Percentiles rank a stretch among this genome's conserved stretches.
Evolutionary conservation across 257 asterid genomes (phyloP).

Genomic region (Solanum pennellii): DNA sequence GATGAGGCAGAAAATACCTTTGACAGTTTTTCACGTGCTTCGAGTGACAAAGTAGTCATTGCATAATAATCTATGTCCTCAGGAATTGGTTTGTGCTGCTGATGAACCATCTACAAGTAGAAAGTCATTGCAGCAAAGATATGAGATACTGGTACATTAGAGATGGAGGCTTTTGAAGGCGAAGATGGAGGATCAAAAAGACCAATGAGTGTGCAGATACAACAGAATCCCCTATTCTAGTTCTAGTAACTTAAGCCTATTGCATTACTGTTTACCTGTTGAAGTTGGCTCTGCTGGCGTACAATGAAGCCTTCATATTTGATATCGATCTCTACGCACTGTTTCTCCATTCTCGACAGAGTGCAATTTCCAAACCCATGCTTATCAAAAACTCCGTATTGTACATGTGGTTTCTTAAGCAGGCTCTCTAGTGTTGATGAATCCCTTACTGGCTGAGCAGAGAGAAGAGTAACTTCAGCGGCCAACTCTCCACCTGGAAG

Average conservation of each 20-base stretch:
- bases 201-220: background rate
- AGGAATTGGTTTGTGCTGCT: conserved; percentile 72
- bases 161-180: background rate
- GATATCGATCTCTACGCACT: conserved; percentile 85
- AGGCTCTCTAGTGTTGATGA: conserved; percentile 78
- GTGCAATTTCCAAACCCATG: conserved; percentile 80
- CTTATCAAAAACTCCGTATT: conserved; percentile 64
- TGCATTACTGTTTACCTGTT: conserved; percentile 45
- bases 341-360: conserved; percentile 70
- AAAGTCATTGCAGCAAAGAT: background rate
- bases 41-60: conserved; percentile 72
- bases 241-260: background rate
- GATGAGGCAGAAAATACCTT: conserved; percentile 40
- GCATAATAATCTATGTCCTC: conserved; percentile 70
- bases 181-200: background rate
- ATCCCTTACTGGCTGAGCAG: conserved; percentile 81
- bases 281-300: conserved; percentile 84
- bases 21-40: conserved; percentile 90
- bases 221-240: background rate
- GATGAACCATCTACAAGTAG: conserved; percentile 64
- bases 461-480: conserved; percentile 52
- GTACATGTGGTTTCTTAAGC: conserved; percentile 92
- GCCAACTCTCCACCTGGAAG: conserved; percentile 72
- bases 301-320: conserved; percentile 90
- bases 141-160: background rate